Percentiles rank a stretch among this genome's conserved stretches.
These are phyloP conservation scores for Phytophthora brassicae DNA, from an alignment of 352 stramenopile species.

Conservation along the genomic window DNA sequence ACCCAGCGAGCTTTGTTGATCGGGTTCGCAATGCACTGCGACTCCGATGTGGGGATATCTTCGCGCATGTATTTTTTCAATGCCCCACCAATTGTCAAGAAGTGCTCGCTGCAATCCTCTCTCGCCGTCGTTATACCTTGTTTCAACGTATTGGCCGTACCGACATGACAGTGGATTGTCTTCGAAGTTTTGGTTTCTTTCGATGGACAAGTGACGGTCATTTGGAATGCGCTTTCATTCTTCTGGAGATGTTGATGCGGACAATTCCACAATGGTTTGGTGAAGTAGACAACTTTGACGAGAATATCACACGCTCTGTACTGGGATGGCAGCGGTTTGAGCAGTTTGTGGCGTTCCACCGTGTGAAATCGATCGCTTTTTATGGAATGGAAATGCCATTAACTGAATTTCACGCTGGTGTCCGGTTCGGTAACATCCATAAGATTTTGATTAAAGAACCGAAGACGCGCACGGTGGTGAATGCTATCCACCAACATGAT, in stretches of 20 bases:
- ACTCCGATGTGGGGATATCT: background rate
- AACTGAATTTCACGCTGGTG: constrained; percentile 13
- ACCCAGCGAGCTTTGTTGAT: background rate
- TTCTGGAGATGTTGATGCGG: constrained; percentile 20
- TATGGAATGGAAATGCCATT: constrained; percentile 3
- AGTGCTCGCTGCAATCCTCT: constrained; percentile 4
- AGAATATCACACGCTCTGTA: constrained; percentile 14
- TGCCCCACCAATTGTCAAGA: background rate
- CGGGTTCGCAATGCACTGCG: background rate
- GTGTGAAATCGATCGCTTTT: constrained; percentile 23
- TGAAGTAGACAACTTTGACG: background rate
- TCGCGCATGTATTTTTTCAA: background rate
- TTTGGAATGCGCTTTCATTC: constrained; percentile 23
- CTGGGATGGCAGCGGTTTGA: constrained; percentile 20
- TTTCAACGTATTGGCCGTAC: background rate
- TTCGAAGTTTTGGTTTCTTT: constrained; percentile 20
- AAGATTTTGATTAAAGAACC: background rate
- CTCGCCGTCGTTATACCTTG: background rate
- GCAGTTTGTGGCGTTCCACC: background rate
- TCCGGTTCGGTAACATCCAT: background rate
- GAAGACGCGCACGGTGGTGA: background rate
- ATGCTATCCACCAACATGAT: background rate
- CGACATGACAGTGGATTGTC: constrained; percentile 19
- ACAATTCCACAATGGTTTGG: background rate
- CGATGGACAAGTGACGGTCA: constrained; percentile 9